Percentiles rank a stretch among this genome's conserved stretches.
phyloP scores from a whole-genome alignment of 192 early-diverging fungal species.

The Umbelopsis sp. region DNA sequence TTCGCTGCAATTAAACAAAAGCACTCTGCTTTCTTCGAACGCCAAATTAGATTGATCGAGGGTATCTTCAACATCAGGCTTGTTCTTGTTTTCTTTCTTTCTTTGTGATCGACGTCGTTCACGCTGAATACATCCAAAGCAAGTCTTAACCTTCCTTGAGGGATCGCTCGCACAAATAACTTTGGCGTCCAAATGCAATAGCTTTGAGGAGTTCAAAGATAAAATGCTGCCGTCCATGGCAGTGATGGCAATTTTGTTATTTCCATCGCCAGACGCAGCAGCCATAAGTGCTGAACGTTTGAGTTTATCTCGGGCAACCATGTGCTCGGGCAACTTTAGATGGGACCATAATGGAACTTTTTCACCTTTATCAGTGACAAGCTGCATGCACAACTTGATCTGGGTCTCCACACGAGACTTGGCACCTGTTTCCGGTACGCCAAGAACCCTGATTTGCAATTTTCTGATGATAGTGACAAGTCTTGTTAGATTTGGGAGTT shows the following conservation, averaged over 20 bases:
- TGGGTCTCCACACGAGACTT: slow-evolving; percentile 95
- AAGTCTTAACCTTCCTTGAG: slow-evolving; percentile 75
- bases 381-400: slow-evolving; percentile 87
- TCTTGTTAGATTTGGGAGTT: not conserved
- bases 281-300: slow-evolving; percentile 33
- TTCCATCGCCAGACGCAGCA: slow-evolving; percentile 36
- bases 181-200: slow-evolving; percentile 75
- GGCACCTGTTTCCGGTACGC: slow-evolving; percentile 59
- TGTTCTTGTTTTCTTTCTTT: slow-evolving; percentile 53
- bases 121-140: slow-evolving; percentile 81
- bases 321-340: slow-evolving; percentile 78
- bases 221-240: slow-evolving; percentile 34
- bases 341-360: slow-evolving; percentile 81
- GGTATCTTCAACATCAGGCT: slow-evolving; percentile 19
- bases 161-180: slow-evolving; percentile 88
- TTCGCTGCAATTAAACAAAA: slow-evolving; percentile 89
- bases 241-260: slow-evolving; percentile 11
- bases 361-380: slow-evolving; percentile 70
- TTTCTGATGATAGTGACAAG: slow-evolving; percentile 11
- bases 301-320: slow-evolving; percentile 82
- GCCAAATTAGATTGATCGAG: slow-evolving; percentile 66
- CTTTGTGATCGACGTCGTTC: slow-evolving; percentile 75
- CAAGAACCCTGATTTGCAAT: slow-evolving; percentile 41
- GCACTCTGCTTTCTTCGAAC: slow-evolving; percentile 76
- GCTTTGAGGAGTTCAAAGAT: slow-evolving; percentile 20